Percentiles rank a stretch among this genome's conserved stretches.
phyloP scores from a whole-genome alignment of 345 rosid species.

The Eutrema japonicum region DNA sequence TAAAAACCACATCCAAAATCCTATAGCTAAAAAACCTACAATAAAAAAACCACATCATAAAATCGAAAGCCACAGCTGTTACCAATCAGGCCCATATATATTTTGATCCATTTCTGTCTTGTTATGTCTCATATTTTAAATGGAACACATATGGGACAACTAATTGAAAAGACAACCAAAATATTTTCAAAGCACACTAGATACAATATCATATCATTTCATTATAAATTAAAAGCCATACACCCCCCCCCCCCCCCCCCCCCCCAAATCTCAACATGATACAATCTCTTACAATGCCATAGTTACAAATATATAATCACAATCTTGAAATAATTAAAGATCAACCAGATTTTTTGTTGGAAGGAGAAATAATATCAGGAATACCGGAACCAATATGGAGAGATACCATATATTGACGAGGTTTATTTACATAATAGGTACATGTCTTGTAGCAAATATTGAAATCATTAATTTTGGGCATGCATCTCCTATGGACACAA shows the following conservation, averaged over 20 bases:
- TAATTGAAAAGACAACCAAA: too few relatives aligned
- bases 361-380: neutral
- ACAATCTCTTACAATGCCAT: neutral
- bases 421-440: neutral
- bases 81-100: too few relatives aligned
- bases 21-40: too few relatives aligned
- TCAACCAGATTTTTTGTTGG: neutral
- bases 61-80: too few relatives aligned
- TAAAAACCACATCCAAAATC: too few relatives aligned
- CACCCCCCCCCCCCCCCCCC: constrained; percentile 1
- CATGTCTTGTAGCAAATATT: neutral
- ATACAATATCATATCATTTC: neutral
- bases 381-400: neutral
- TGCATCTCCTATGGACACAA: neutral
- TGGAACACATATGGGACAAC: too few relatives aligned
- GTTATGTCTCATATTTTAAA: too few relatives aligned
- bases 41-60: too few relatives aligned
- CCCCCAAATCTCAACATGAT: constrained; percentile 20
- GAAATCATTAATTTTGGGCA: neutral
- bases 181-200: too few relatives aligned
- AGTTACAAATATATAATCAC: neutral
- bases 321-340: too few relatives aligned
- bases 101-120: too few relatives aligned
- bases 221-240: neutral
- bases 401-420: neutral